A percentile compares a stretch with the other conserved stretches of the same genome.
These are phyloP conservation scores for Ogataea trehaloabstinens DNA, from an alignment of 805 yeast species.

Conservation along the genomic window DNA sequence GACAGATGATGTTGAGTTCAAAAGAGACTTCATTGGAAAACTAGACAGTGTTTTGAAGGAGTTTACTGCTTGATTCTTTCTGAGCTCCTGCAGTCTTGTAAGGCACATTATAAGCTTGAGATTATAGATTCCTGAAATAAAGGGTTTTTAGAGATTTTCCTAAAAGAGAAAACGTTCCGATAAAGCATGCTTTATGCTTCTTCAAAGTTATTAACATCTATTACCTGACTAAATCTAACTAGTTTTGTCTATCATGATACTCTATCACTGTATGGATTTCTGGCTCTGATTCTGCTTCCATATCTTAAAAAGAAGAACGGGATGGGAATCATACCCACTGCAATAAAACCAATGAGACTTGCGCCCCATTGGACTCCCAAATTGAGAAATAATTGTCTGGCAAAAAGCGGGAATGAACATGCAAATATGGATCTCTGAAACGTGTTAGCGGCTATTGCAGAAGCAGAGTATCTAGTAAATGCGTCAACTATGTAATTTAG, in stretches of 20 bases:
- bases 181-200: no score
- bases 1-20: constrained; percentile 21
- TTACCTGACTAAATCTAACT: no score
- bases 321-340: constrained; percentile 57
- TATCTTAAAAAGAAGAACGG: constrained; percentile 55
- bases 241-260: background rate
- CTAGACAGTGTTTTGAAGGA: constrained; percentile 10
- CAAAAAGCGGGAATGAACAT: constrained; percentile 64
- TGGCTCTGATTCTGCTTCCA: constrained; percentile 41
- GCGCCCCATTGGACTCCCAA: constrained; percentile 74
- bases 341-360: constrained; percentile 58
- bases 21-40: constrained; percentile 11
- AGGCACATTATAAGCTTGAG: no score
- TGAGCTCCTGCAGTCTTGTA: no score
- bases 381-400: constrained; percentile 49
- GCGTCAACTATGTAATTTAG: constrained; percentile 70
- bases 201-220: no score
- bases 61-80: background rate
- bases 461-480: constrained; percentile 65
- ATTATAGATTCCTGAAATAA: no score
- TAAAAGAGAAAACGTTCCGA: no score
- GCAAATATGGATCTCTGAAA: constrained; percentile 62
- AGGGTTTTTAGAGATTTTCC: no score
- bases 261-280: constrained; percentile 31
- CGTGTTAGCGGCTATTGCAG: constrained; percentile 44